Evolutionary conservation across 2,329 filamentous ascomycete genomes (phyloP), one percentile per base, ranked within the genome.

Genomic region (Myriosclerotinia curreyana): DNA sequence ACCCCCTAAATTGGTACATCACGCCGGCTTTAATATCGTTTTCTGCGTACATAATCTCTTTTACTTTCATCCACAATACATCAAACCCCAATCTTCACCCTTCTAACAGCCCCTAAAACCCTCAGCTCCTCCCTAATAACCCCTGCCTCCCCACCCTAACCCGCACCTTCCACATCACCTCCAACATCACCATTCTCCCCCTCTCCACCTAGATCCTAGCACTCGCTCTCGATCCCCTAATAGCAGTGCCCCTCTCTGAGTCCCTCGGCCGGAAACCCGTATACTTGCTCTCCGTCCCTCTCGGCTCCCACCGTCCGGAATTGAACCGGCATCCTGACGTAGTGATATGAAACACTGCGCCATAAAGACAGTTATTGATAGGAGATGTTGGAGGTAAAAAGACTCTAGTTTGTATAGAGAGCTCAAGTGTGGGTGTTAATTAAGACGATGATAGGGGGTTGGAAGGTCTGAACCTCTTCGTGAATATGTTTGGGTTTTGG

Each of bases 221-320:
- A 17, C 83, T 85, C 61, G 84, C 82, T 1, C 81, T 84, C 31
- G 86, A 85, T 0, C 86, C 86, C 0, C 74, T 88, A 52, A 50
- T 88, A 6, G 81, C 84, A 61, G 84, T 83, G 0, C 86, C 87
- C 0, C 62, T 88, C 8, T 84, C 81, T 5, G 86, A 90, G 71
- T 75, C 85, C 1, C 85, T 83, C 68, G 85, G 85, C 20, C 70
- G 82, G 0, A 68, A 75, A 53, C 64, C 69, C 0, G 72, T 83
- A 9, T 72, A 81, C 8, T 76, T 81, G 40, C 54, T 70, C 0
- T 78, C 78, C 0, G 82, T 79, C 50, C 58, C 81, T 0, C 78
- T 82, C 71, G 85, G 83, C 63, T 46, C 42, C 20, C 42, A 46
- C 2, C 20, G 42, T n/a, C 42, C 28, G 28, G 28, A 3, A 3